A percentile compares a stretch with the other conserved stretches of the same genome.
Evolutionary conservation across 2,329 filamentous ascomycete species (phyloP).

Genomic region (Xenoacremonium recifei): DNA sequence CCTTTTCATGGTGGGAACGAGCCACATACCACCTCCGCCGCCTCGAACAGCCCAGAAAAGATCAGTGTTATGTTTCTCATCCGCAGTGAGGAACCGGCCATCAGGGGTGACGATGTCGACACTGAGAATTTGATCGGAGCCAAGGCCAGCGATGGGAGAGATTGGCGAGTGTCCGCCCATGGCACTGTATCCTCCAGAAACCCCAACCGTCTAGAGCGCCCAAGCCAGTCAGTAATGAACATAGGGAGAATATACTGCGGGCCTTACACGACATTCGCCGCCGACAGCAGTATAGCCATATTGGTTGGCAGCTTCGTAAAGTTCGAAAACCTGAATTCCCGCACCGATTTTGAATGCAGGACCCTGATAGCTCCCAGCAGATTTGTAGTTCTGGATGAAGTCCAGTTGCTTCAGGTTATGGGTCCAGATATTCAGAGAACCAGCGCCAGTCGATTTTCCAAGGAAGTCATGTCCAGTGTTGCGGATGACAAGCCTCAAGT

Average conservation of each 20-base stretch:
- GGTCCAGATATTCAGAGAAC: slow-evolving; percentile 55
- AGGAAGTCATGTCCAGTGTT: slow-evolving; percentile 49
- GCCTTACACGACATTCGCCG: slow-evolving; percentile 44
- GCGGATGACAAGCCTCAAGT: slow-evolving; percentile 44
- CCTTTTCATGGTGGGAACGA: not conserved
- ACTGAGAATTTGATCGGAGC: slow-evolving; percentile 49
- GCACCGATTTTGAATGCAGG: slow-evolving; percentile 54
- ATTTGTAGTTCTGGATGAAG: slow-evolving; percentile 22
- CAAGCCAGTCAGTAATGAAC: no score
- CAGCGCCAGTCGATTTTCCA: slow-evolving; percentile 58
- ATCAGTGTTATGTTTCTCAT: slow-evolving; percentile 40
- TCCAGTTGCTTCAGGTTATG: slow-evolving; percentile 47
- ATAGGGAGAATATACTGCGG: not conserved
- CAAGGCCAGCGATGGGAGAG: slow-evolving; percentile 39
- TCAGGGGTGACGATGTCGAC: slow-evolving; percentile 47
- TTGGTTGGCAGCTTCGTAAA: slow-evolving; percentile 48
- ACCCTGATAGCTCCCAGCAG: slow-evolving; percentile 34
- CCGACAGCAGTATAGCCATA: slow-evolving; percentile 49
- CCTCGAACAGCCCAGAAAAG: slow-evolving; percentile 51
- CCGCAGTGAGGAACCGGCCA: slow-evolving; percentile 41
- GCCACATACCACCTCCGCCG: slow-evolving; percentile 32
- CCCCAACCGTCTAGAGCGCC: slow-evolving; percentile 27
- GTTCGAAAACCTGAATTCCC: slow-evolving; percentile 51
- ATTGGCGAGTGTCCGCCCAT: slow-evolving; percentile 51
- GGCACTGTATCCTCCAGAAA: slow-evolving; percentile 25